Percentiles rank a stretch among this genome's conserved stretches.
phyloP scores from a whole-genome alignment of 192 early-diverging fungal species.

The Blastocladiella britannica region DNA sequence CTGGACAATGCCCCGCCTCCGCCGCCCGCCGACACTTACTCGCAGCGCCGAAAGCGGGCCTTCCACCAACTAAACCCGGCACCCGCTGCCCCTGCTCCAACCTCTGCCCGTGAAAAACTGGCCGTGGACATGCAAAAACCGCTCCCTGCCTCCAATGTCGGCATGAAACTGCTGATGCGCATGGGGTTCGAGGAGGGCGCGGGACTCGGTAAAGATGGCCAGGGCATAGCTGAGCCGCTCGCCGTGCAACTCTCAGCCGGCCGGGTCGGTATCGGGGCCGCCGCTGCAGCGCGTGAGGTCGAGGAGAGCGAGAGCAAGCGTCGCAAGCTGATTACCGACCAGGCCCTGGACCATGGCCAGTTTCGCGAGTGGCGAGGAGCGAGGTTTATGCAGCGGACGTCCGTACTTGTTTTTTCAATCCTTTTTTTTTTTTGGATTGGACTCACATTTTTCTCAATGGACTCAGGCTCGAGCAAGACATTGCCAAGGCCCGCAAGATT shows the following conservation, averaged over 20 bases:
- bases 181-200: conserved; percentile 32
- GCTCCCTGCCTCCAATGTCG: conserved; percentile 11
- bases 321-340: background rate
- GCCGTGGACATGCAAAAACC: background rate
- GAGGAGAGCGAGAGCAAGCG: background rate
- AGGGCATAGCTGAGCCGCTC: background rate
- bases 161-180: conserved; percentile 30
- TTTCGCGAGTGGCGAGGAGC: background rate
- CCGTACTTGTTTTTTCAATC: background rate
- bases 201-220: background rate
- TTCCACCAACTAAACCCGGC: background rate
- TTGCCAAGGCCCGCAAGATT: background rate
- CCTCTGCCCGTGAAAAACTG: background rate
- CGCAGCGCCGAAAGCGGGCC: background rate
- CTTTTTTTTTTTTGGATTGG: background rate
- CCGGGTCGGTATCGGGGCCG: background rate
- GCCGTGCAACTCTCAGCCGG: background rate
- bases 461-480: background rate
- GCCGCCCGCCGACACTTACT: background rate
- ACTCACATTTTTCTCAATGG: background rate
- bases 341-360: background rate
- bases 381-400: background rate
- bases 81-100: background rate
- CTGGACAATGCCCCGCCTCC: background rate
- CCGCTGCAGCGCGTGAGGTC: background rate